phyloP scores from a whole-genome alignment of 2,329 filamentous ascomycete genomes.

The Pseudogymnoascus sp. region DNA sequence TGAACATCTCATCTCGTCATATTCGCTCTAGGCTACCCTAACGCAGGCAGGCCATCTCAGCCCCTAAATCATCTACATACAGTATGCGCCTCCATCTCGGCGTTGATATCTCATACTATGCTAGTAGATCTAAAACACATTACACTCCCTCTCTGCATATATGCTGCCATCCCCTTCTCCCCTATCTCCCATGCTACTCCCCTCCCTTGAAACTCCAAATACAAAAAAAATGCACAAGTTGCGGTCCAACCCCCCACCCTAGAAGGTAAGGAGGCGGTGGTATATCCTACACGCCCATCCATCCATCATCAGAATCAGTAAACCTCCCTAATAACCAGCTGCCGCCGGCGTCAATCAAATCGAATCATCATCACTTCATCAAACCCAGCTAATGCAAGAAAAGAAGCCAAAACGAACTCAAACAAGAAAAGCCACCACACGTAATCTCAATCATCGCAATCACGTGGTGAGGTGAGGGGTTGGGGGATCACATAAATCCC shows the following conservation, averaged over 20 bases:
- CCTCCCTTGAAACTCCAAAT: background rate
- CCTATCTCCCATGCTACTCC: background rate
- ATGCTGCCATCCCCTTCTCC: background rate
- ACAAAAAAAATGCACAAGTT: background rate
- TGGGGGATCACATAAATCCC: background rate
- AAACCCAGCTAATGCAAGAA: background rate
- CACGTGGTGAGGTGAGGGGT: background rate
- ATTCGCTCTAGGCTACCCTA: background rate
- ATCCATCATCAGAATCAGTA: slow-evolving; percentile 3
- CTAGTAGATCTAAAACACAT: background rate
- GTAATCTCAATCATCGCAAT: background rate
- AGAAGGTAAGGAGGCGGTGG: background rate
- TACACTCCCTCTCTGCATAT: background rate
- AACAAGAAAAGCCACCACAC: background rate
- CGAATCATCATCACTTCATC: slow-evolving; percentile 6
- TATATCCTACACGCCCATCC: slow-evolving; percentile 8
- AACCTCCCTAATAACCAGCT: background rate
- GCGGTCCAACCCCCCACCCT: slow-evolving; percentile 1
- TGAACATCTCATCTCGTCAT: background rate
- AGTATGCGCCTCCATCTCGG: background rate
- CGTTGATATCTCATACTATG: background rate
- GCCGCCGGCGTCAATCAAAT: background rate
- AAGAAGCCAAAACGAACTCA: background rate
- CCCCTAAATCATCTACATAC: background rate
- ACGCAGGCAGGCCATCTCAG: background rate